phyloP scores from a whole-genome alignment of 805 yeast species.

The Nakazawaea siamensis region DNA sequence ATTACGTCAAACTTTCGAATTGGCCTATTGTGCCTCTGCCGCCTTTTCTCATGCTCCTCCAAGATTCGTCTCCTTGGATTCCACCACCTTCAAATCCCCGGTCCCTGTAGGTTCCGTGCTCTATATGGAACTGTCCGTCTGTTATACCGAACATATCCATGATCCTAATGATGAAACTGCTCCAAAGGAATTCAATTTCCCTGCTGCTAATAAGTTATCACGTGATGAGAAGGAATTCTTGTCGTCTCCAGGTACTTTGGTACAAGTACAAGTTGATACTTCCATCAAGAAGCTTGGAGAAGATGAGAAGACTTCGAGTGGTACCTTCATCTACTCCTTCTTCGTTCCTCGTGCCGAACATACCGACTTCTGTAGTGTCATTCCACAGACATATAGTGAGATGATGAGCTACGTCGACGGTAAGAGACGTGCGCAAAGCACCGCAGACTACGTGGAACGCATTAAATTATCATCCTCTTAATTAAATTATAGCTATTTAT shows the following conservation, averaged over 20 bases:
- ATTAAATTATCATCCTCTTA: conserved; percentile 18
- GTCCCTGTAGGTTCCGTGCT: conserved; percentile 93
- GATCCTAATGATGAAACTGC: conserved; percentile 15
- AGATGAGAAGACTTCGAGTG: conserved; percentile 59
- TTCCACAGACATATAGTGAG: conserved; percentile 84
- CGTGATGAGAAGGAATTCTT: conserved; percentile 49
- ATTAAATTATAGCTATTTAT: background rate
- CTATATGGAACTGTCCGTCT: conserved; percentile 73
- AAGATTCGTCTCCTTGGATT: conserved; percentile 81
- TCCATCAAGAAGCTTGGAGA: conserved; percentile 62
- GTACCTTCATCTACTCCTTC: conserved; percentile 83
- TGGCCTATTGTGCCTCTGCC: conserved; percentile 90
- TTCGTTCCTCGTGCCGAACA: conserved; percentile 52
- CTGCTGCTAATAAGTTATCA: conserved; percentile 49
- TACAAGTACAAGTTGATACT: conserved; percentile 87
- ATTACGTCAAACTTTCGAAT: conserved; percentile 85
- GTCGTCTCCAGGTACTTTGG: conserved; percentile 73
- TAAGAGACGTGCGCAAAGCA: conserved; percentile 80
- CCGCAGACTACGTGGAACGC: conserved; percentile 57
- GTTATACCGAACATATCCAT: conserved; percentile 77
- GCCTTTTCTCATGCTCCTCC: conserved; percentile 82
- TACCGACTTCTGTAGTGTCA: conserved; percentile 50
- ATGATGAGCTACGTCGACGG: conserved; percentile 91
- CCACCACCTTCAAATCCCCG: conserved; percentile 87
- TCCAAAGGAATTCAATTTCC: conserved; percentile 33